These are phyloP conservation scores for Phytophthora lateralis DNA, from an alignment of 352 stramenopile species.

Conservation along the genomic window DNA sequence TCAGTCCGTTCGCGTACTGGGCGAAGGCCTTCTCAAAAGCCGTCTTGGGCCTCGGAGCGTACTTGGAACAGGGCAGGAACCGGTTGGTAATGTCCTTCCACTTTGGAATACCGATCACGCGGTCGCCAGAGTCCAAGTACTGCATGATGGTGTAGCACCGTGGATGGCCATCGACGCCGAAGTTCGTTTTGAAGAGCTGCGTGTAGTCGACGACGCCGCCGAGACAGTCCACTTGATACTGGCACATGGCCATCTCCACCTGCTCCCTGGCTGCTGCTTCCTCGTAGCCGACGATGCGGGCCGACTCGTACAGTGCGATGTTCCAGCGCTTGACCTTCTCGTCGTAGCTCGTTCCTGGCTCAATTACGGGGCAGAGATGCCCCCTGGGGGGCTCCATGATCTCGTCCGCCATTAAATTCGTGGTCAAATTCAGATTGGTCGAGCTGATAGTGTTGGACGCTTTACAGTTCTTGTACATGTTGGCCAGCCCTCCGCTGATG, in stretches of 20 bases:
- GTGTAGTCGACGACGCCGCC: conserved; percentile 52
- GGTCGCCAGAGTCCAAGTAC: conserved; percentile 35
- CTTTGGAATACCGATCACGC: conserved; percentile 52
- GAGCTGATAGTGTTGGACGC: conserved; percentile 34
- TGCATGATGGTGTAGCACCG: conserved; percentile 54
- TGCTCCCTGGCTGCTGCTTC: conserved; percentile 43
- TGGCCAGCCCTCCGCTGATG: conserved; percentile 46
- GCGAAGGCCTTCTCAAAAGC: conserved; percentile 10
- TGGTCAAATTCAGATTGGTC: conserved; percentile 6
- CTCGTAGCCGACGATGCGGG: conserved; percentile 50
- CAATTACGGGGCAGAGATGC: conserved; percentile 18
- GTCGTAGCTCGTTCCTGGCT: conserved; percentile 29
- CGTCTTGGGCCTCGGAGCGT: conserved; percentile 10
- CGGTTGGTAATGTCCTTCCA: conserved; percentile 47
- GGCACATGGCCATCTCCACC: conserved; percentile 61
- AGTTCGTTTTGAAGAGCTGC: conserved; percentile 49
- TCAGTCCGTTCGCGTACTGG: background rate
- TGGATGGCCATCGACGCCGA: conserved; percentile 51
- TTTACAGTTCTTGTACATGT: conserved; percentile 59
- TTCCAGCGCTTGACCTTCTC: conserved; percentile 47
- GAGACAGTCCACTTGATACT: conserved; percentile 58
- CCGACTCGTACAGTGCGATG: conserved; percentile 54
- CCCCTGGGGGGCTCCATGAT: background rate
- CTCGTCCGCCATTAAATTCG: conserved; percentile 11
- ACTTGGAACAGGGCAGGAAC: conserved; percentile 40